These are phyloP conservation scores for Chaetomidium leptoderma DNA, from an alignment of 495 filamentous ascomycete species.

Conservation along the genomic window DNA sequence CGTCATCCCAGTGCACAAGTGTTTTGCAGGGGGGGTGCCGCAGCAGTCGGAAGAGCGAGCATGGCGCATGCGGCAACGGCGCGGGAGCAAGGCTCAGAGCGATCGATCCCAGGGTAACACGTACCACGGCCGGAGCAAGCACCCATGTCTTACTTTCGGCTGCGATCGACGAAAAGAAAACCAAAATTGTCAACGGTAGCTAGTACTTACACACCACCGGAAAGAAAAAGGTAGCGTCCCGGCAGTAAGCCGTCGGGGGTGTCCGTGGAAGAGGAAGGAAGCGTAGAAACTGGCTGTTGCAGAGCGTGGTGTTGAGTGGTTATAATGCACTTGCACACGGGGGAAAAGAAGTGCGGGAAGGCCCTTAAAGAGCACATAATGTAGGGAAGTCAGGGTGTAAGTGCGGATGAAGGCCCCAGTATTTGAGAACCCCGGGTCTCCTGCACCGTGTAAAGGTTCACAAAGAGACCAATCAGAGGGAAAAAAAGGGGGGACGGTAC, in stretches of 20 bases:
- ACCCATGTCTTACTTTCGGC: slow-evolving; percentile 27
- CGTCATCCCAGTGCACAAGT: slow-evolving; percentile 34
- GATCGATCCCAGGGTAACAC: slow-evolving; percentile 34
- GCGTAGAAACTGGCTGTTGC: background rate
- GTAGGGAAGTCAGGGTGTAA: slow-evolving; percentile 30
- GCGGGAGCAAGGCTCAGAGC: slow-evolving; percentile 27
- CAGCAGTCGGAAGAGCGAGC: slow-evolving; percentile 35
- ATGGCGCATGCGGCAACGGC: slow-evolving; percentile 35
- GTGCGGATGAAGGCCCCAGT: slow-evolving; percentile 20
- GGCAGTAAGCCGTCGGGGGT: too few species aligned
- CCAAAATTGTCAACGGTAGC: slow-evolving; percentile 4
- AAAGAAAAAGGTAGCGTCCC: background rate
- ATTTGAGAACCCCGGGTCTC: slow-evolving; percentile 15
- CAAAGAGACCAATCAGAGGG: slow-evolving; percentile 14
- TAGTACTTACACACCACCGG: slow-evolving; percentile 8
- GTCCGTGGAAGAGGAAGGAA: background rate
- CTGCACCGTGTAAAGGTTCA: background rate
- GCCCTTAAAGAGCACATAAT: slow-evolving; percentile 23
- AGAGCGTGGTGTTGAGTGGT: background rate
- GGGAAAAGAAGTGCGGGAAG: slow-evolving; percentile 9
- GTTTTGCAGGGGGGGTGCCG: slow-evolving; percentile 37
- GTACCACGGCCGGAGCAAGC: slow-evolving; percentile 28
- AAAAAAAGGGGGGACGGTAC: slow-evolving; percentile 23
- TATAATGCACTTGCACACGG: background rate
- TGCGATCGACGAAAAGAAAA: slow-evolving; percentile 13